Evolutionary conservation across 78 protist genomes (phyloP).

Genomic region (Dictyostelium citrinum): DNA sequence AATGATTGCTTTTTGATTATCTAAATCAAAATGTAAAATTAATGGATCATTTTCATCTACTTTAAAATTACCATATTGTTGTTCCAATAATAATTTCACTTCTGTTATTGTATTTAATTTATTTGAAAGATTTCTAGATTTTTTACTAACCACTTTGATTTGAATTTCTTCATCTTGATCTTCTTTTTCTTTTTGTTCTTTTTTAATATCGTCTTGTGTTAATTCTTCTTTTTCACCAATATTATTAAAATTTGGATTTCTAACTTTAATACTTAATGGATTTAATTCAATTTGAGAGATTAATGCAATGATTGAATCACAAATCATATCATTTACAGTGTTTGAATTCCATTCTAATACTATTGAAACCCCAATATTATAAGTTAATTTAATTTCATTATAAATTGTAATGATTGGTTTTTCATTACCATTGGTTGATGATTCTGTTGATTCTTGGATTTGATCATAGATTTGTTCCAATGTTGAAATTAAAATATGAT

Average conservation of each 20-base stretch:
- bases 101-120: background rate
- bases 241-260: background rate
- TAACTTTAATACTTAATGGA: constrained; percentile 52
- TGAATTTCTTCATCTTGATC: background rate
- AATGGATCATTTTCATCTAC: constrained; percentile 30
- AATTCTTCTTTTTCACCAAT: background rate
- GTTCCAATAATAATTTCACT: constrained; percentile 2
- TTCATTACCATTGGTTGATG: background rate
- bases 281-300: constrained; percentile 82
- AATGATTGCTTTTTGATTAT: constrained; percentile 15
- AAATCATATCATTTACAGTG: constrained; percentile 87
- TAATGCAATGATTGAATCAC: constrained; percentile 80
- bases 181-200: background rate
- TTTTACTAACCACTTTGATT: background rate
- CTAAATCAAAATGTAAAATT: constrained; percentile 13
- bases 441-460: background rate
- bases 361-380: background rate
- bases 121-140: constrained; percentile 24
- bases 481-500: constrained; percentile 35
- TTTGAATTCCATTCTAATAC: constrained; percentile 78
- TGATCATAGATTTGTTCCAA: constrained; percentile 74
- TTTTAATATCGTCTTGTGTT: background rate
- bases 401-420: background rate
- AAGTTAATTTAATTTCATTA: constrained; percentile 17
- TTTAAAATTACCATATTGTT: constrained; percentile 17